These are phyloP conservation scores for Cercospora brassicicola DNA, from an alignment of 2,329 filamentous ascomycete genomes.

Conservation along the genomic window DNA sequence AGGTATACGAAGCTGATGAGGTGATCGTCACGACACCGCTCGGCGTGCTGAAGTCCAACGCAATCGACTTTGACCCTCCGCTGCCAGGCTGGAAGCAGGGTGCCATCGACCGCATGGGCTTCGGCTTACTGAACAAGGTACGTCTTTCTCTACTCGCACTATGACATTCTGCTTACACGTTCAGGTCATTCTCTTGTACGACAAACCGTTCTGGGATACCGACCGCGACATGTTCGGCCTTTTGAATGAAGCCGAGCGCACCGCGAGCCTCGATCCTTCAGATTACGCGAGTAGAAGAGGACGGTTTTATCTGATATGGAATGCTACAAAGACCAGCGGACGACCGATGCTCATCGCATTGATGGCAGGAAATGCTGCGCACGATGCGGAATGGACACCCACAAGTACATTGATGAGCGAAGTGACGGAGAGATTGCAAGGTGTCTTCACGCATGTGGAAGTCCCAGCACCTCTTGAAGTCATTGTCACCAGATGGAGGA, in stretches of 20 bases:
- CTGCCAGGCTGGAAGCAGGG: slow-evolving; percentile 84
- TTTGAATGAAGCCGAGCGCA: slow-evolving; percentile 69
- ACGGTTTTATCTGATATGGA: slow-evolving; percentile 98
- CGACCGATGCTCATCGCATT: slow-evolving; percentile 81
- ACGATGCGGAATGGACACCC: slow-evolving; percentile 75
- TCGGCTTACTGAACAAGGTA: slow-evolving; percentile 89
- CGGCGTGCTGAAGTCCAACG: slow-evolving; percentile 83
- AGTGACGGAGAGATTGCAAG: slow-evolving; percentile 73
- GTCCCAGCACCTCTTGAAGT: slow-evolving; percentile 81
- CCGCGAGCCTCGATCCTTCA: slow-evolving; percentile 70
- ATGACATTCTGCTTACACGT: slow-evolving; percentile 10
- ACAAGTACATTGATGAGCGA: slow-evolving; percentile 77
- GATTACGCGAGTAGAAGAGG: slow-evolving; percentile 79
- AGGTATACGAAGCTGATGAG: slow-evolving; percentile 76
- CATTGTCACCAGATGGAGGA: slow-evolving; percentile 88
- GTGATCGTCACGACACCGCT: slow-evolving; percentile 89
- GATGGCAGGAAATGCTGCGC: slow-evolving; percentile 93
- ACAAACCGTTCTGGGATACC: slow-evolving; percentile 86
- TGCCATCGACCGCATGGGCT: slow-evolving; percentile 81
- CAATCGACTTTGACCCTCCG: slow-evolving; percentile 81
- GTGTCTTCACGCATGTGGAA: slow-evolving; percentile 63
- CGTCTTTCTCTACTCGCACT: neutral
- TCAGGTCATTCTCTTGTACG: slow-evolving; percentile 77
- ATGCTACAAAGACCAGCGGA: slow-evolving; percentile 85
- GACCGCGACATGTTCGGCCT: slow-evolving; percentile 91